Conservation (phyloP, 1,139 yeast genomes). For the Yamadazyma triangularis region DNA sequence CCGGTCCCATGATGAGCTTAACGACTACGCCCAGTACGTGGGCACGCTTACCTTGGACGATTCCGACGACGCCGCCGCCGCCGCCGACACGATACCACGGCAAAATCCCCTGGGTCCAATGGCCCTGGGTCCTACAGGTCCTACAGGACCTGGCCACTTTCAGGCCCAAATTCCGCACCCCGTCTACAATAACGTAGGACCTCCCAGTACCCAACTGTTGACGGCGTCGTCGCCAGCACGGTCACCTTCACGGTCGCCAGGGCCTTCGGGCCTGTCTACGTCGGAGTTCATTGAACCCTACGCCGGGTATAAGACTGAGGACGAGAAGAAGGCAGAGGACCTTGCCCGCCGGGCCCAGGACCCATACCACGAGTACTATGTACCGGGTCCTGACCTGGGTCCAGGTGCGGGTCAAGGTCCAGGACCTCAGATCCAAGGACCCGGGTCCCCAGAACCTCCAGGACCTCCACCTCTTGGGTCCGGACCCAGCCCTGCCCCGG, state of each 20-base stretch:
- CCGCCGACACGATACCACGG: too few relatives aligned
- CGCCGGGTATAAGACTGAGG: slow-evolving; percentile 22
- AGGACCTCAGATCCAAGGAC: slow-evolving; percentile 2
- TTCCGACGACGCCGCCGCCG: too few relatives aligned
- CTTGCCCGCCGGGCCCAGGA: slow-evolving; percentile 18
- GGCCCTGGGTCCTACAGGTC: slow-evolving; percentile 1
- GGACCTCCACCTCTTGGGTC: slow-evolving; percentile 3
- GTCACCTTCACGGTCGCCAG: background rate
- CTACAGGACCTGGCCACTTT: background rate
- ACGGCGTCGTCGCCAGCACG: slow-evolving; percentile 3
- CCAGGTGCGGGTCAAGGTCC: background rate
- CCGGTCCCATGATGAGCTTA: slow-evolving; percentile 9
- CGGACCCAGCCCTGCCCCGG: slow-evolving; percentile 2
- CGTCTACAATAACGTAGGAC: slow-evolving; percentile 3
- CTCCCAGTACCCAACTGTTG: slow-evolving; percentile 5
- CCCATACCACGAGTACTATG: slow-evolving; percentile 16
- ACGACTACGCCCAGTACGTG: too few relatives aligned
- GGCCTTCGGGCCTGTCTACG: background rate
- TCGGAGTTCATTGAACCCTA: slow-evolving; percentile 22
- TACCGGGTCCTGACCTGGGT: slow-evolving; percentile 7
- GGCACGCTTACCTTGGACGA: too few relatives aligned
- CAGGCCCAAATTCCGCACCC: slow-evolving; percentile 1
- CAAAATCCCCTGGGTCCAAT: slow-evolving; percentile 2
- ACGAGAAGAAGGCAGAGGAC: slow-evolving; percentile 12
- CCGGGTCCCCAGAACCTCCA: too few relatives aligned